Conservation (phyloP, 495 filamentous ascomycete species). For the Penicillium alfredii region DNA sequence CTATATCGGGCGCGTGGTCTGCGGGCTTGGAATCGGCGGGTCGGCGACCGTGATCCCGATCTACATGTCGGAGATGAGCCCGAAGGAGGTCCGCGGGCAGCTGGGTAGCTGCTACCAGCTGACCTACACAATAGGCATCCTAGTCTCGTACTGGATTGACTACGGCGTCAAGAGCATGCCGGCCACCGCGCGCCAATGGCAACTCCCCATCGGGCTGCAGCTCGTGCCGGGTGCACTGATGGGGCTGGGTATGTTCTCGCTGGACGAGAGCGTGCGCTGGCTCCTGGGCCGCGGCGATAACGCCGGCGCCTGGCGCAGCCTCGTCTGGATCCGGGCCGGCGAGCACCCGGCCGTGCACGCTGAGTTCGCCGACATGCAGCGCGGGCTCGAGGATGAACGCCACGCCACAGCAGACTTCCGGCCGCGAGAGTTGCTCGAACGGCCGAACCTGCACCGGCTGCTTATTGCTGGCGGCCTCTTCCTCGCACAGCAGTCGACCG, state of each 20-base stretch:
- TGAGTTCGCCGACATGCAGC: slow-evolving; percentile 43
- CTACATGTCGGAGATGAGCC: slow-evolving; percentile 52
- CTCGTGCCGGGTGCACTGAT: slow-evolving; percentile 45
- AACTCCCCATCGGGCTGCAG: slow-evolving; percentile 49
- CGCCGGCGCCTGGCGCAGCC: slow-evolving; percentile 38
- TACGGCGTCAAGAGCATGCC: slow-evolving; percentile 52
- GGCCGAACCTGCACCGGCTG: slow-evolving; percentile 40
- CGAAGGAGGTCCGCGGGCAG: slow-evolving; percentile 47
- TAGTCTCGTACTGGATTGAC: slow-evolving; percentile 50
- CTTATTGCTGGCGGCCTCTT: slow-evolving; percentile 37
- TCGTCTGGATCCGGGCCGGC: slow-evolving; percentile 46
- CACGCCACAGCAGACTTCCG: slow-evolving; percentile 37
- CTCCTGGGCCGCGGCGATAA: slow-evolving; percentile 38
- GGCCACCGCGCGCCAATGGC: slow-evolving; percentile 48
- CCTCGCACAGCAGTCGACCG: slow-evolving; percentile 45
- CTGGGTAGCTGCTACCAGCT: slow-evolving; percentile 50
- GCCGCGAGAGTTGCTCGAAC: slow-evolving; percentile 35
- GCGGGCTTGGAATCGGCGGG: slow-evolving; percentile 52
- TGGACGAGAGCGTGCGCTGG: slow-evolving; percentile 50
- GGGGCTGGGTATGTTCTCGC: slow-evolving; percentile 43
- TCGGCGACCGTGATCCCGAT: slow-evolving; percentile 54
- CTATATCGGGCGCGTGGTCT: slow-evolving; percentile 46
- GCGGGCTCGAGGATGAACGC: slow-evolving; percentile 38
- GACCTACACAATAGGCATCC: slow-evolving; percentile 48
- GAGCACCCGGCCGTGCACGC: slow-evolving; percentile 26